These are phyloP conservation scores for Ceratobasidium sp. DNA, from an alignment of 1,284 basidiomycete species.

Conservation along the genomic window DNA sequence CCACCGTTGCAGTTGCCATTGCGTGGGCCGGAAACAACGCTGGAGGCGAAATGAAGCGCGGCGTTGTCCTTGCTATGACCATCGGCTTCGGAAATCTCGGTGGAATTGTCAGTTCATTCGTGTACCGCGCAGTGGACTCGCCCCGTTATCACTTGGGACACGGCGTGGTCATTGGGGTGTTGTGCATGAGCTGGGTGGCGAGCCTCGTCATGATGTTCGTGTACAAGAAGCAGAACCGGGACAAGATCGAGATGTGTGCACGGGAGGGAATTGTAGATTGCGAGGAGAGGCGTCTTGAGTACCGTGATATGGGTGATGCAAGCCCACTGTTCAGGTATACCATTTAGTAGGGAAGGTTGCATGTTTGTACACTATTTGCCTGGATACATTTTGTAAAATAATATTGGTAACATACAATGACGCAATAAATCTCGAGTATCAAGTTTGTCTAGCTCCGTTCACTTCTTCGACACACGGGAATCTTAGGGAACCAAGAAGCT, in stretches of 20 bases:
- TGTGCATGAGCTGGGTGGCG: slow-evolving; percentile 60
- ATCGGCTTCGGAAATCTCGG: slow-evolving; percentile 70
- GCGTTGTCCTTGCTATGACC: slow-evolving; percentile 69
- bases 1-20: slow-evolving; percentile 59
- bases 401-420: background rate
- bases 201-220: slow-evolving; percentile 61
- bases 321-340: slow-evolving; percentile 66
- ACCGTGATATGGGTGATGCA: slow-evolving; percentile 63
- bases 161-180: slow-evolving; percentile 66
- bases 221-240: slow-evolving; percentile 61
- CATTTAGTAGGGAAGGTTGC: slow-evolving; percentile 25
- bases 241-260: slow-evolving; percentile 61
- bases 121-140: slow-evolving; percentile 60
- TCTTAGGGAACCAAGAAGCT: too few species aligned
- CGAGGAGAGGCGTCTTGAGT: slow-evolving; percentile 58
- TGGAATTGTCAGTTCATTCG: slow-evolving; percentile 63
- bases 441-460: too few species aligned
- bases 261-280: slow-evolving; percentile 58
- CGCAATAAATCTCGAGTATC: too few species aligned
- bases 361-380: background rate
- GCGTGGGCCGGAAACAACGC: slow-evolving; percentile 71
- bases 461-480: too few species aligned
- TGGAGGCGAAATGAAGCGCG: slow-evolving; percentile 69
- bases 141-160: slow-evolving; percentile 68
- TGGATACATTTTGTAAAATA: background rate